phyloP scores from a whole-genome alignment of 192 early-diverging fungal genomes.

The Spizellomyces punctatus region DNA sequence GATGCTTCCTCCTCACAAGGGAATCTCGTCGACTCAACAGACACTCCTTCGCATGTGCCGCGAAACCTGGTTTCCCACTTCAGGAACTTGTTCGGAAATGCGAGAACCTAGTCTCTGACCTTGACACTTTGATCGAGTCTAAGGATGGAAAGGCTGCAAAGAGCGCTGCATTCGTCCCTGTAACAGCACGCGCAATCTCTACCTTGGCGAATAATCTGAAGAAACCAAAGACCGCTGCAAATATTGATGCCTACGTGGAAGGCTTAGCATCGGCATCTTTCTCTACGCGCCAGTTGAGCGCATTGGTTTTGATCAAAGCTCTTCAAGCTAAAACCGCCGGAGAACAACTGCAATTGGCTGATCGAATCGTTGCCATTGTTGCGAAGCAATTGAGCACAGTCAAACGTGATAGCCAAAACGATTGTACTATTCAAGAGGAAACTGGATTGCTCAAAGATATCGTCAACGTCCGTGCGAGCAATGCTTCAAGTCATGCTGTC shows the following conservation, averaged over 20 bases:
- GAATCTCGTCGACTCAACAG: not conserved
- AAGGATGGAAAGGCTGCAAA: not conserved
- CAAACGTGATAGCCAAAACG: too few relatives aligned
- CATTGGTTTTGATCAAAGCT: not conserved
- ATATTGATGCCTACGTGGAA: not conserved
- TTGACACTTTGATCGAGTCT: not conserved
- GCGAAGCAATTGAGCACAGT: not conserved
- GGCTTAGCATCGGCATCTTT: not conserved
- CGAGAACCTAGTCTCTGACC: not conserved
- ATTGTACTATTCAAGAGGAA: not conserved
- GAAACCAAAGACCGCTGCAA: not conserved
- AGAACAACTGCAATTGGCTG: not conserved
- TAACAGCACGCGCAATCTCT: not conserved
- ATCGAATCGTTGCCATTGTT: not conserved
- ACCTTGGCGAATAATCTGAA: slow-evolving; percentile 2
- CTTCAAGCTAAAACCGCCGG: not conserved
- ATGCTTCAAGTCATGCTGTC: not conserved
- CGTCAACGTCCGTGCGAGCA: not conserved
- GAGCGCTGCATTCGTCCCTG: not conserved
- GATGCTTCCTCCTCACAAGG: slow-evolving; percentile 19
- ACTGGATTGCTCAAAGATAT: not conserved
- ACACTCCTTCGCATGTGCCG: slow-evolving; percentile 4
- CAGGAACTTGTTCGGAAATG: not conserved
- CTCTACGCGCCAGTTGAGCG: slow-evolving; percentile 1
- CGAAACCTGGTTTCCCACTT: slow-evolving; percentile 4